Evolutionary conservation across 805 yeast species (phyloP).

Genomic region (Yamadazyma takamatsuzukensis): DNA sequence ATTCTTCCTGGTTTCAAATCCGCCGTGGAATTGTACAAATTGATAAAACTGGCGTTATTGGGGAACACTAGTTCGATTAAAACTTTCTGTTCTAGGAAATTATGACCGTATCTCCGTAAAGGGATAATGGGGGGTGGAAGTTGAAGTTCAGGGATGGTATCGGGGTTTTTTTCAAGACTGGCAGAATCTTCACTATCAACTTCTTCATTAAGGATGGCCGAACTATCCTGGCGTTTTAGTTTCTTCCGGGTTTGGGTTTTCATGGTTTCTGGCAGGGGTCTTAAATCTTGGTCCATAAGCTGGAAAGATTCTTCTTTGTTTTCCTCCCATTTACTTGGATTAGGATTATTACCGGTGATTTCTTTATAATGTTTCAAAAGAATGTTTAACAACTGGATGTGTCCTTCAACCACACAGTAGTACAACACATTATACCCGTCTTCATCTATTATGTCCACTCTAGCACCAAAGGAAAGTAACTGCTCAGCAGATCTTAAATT

Average conservation of each 20-base stretch:
- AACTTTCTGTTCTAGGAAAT: slow-evolving; percentile 85
- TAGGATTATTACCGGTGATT: slow-evolving; percentile 10
- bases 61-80: slow-evolving; percentile 74
- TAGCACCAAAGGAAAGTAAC: slow-evolving; percentile 71
- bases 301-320: not conserved
- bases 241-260: slow-evolving; percentile 1
- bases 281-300: not conserved
- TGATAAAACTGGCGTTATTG: slow-evolving; percentile 42
- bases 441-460: slow-evolving; percentile 65
- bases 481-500: slow-evolving; percentile 66
- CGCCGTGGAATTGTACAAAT: slow-evolving; percentile 39
- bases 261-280: not conserved
- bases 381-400: slow-evolving; percentile 72
- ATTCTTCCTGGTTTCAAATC: slow-evolving; percentile 71
- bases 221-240: slow-evolving; percentile 5
- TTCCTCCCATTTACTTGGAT: not conserved
- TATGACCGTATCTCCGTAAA: slow-evolving; percentile 90
- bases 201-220: slow-evolving; percentile 26
- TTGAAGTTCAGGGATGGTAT: slow-evolving; percentile 83
- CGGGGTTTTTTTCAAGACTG: slow-evolving; percentile 39
- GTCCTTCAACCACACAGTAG: slow-evolving; percentile 94
- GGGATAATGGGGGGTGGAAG: slow-evolving; percentile 97
- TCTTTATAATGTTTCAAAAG: slow-evolving; percentile 42
- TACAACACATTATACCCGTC: slow-evolving; percentile 77
- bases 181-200: slow-evolving; percentile 40